A percentile compares a stretch with the other conserved stretches of the same genome.
These are phyloP conservation scores for Aureobasidium musti DNA, from an alignment of 2,329 filamentous ascomycete genomes.

Conservation along the genomic window DNA sequence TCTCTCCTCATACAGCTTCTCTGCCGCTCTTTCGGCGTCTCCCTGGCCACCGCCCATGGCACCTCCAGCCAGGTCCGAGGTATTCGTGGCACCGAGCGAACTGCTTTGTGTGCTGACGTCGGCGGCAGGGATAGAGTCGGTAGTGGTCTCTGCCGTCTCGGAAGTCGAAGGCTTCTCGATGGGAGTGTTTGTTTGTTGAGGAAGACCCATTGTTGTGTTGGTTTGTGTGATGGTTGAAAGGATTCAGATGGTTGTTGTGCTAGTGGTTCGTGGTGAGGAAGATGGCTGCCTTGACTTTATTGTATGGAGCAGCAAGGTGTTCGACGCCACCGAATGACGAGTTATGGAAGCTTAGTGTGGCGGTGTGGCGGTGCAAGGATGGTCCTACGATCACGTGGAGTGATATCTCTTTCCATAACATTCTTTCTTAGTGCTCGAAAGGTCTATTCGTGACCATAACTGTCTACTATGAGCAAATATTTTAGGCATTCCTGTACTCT, in stretches of 20 bases:
- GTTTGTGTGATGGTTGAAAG: background rate
- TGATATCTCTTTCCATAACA: background rate
- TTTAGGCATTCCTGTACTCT: background rate
- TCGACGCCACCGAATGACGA: background rate
- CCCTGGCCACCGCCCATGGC: slow-evolving; percentile 22
- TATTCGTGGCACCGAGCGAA: background rate
- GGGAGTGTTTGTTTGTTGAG: slow-evolving; percentile 28
- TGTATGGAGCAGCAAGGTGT: background rate
- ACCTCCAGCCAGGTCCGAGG: slow-evolving; percentile 17
- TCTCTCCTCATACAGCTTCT: slow-evolving; percentile 30
- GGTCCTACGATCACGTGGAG: background rate
- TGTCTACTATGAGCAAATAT: background rate
- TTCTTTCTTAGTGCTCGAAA: background rate
- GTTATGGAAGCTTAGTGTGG: background rate
- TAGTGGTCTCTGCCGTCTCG: slow-evolving; percentile 9
- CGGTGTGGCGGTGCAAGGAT: slow-evolving; percentile 8
- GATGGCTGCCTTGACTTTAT: background rate
- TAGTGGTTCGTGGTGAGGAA: background rate
- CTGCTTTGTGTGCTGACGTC: slow-evolving; percentile 12
- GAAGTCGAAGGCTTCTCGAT: slow-evolving; percentile 28
- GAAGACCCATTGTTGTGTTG: slow-evolving; percentile 22
- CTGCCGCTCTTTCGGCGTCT: slow-evolving; percentile 16
- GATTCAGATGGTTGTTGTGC: background rate
- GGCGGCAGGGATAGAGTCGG: slow-evolving; percentile 1
- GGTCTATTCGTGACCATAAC: background rate